Evolutionary conservation across 202 grass and related monocot genomes (phyloP), one percentile per base, ranked within the genome.

Genomic region (Bolboschoenoplectus hybrid): DNA sequence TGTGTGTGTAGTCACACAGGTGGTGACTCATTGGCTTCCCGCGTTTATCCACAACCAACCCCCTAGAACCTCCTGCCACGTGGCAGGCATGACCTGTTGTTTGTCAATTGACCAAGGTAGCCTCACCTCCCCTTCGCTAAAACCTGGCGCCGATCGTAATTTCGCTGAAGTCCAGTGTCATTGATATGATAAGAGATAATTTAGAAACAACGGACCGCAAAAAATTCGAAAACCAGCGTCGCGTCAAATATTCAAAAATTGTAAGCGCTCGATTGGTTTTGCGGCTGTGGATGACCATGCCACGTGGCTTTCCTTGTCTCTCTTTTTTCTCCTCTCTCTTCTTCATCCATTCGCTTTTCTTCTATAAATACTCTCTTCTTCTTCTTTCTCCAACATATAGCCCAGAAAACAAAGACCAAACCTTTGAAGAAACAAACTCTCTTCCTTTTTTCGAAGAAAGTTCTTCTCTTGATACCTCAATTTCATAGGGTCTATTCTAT

Each of bases 271-370:
- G 68, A 63, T 50, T 53, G 74, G 16, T 86, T 53, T 43, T 10
- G 50, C 52, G 88, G 63, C 63, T 63, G 51, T 1, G 66, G 80
- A 80, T 67, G 19, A 60, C 52, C 81, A 1, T 38, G 85, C 56
- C 69, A 81, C 82, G 41, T 82, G 44, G 7, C 16, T 56, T 49
- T 6, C 67, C 49, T 2, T 43, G 43, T 4, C 39, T 6, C 2
- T 76, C 6, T 82, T 47, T 3, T 53, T 45, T 46, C 0, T 47
- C 50, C 9, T 32, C 9, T 76, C 3, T 55, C 0, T 36, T 19
- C 6, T 11, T 5, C 56, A 35, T 8, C 53, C 52, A 14, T 17
- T 2, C 52, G 32, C 36, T 11, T 53, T 40, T 84, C 8, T 63
- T 19, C 17, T 44, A 49, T 63, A 82, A 64, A 46, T 47, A 14